A percentile compares a stretch with the other conserved stretches of the same genome.
These are phyloP conservation scores for Fusarium abutilonis DNA, from an alignment of 2,329 filamentous ascomycete species.

Conservation along the genomic window DNA sequence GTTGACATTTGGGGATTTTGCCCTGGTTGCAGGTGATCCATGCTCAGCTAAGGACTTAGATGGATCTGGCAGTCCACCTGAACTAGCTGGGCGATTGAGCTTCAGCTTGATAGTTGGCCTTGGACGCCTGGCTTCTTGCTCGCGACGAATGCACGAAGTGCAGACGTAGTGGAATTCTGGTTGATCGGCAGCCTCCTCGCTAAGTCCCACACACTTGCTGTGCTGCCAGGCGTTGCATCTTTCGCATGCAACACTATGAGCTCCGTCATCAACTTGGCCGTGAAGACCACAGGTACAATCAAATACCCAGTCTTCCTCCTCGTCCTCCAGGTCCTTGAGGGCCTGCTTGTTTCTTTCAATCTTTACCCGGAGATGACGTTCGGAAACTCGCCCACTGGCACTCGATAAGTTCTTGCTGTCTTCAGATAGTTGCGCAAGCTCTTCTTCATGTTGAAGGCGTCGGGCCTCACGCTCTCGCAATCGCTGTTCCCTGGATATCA, in stretches of 20 bases:
- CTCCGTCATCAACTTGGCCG: constrained; percentile 93
- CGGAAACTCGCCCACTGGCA: constrained; percentile 72
- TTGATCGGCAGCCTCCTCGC: constrained; percentile 79
- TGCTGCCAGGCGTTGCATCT: constrained; percentile 97
- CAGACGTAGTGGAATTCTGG: constrained; percentile 92
- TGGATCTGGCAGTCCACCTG: constrained; percentile 13
- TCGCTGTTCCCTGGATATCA: constrained; percentile 86
- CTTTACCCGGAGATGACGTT: constrained; percentile 81
- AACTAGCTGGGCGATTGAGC: constrained; percentile 46
- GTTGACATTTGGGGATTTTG: background rate
- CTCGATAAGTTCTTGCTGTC: constrained; percentile 70
- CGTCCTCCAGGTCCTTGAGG: constrained; percentile 73
- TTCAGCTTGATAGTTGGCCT: constrained; percentile 65
- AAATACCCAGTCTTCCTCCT: constrained; percentile 92
- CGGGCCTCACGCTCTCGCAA: constrained; percentile 86
- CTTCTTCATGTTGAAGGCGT: constrained; percentile 84
- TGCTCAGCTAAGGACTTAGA: constrained; percentile 18
- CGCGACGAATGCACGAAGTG: constrained; percentile 75
- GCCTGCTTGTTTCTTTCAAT: constrained; percentile 83
- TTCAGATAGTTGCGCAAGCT: constrained; percentile 81
- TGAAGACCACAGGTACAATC: constrained; percentile 93
- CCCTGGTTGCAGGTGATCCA: background rate
- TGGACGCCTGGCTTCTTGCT: constrained; percentile 69
- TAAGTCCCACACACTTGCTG: constrained; percentile 87
- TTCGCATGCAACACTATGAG: constrained; percentile 93